Conservation (phyloP, 768 basidiomycete genomes). For the Mycena pura region DNA sequence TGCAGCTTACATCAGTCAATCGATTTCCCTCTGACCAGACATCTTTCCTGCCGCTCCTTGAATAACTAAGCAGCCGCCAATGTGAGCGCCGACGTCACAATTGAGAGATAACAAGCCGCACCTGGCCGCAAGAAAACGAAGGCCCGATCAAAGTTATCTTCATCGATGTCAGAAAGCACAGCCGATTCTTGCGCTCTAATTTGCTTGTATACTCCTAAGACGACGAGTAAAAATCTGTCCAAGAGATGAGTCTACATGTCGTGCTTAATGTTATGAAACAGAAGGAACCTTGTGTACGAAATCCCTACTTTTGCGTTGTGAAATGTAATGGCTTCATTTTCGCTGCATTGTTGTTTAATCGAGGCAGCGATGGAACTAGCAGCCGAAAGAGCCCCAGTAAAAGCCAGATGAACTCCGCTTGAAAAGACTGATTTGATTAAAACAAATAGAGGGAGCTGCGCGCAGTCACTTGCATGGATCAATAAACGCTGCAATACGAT, state of each 20-base stretch:
- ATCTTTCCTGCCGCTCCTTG: too few relatives aligned
- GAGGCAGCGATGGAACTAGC: not conserved
- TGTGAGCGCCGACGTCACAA: too few relatives aligned
- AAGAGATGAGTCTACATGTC: not conserved
- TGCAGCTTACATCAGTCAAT: too few relatives aligned
- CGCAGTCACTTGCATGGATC: too few relatives aligned
- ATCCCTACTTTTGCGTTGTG: conserved; percentile 10
- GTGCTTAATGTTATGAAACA: too few relatives aligned
- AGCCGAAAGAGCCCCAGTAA: not conserved
- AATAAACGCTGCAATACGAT: not conserved
- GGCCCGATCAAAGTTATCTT: conserved; percentile 52
- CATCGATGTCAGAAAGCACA: conserved; percentile 47
- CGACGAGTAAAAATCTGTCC: conserved; percentile 43
- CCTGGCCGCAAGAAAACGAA: conserved; percentile 50
- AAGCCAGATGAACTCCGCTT: not conserved
- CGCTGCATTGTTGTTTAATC: not conserved
- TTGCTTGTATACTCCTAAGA: conserved; percentile 51
- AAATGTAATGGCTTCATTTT: not conserved
- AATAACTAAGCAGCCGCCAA: conserved; percentile 44
- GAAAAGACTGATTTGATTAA: conserved; percentile 35
- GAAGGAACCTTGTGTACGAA: conserved; percentile 42
- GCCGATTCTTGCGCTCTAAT: conserved; percentile 47
- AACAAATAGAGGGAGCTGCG: conserved; percentile 40
- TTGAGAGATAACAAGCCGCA: conserved; percentile 16
- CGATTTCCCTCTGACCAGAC: too few relatives aligned